Conservation (phyloP, 805 yeast species). For the Starmera dryadoides region DNA sequence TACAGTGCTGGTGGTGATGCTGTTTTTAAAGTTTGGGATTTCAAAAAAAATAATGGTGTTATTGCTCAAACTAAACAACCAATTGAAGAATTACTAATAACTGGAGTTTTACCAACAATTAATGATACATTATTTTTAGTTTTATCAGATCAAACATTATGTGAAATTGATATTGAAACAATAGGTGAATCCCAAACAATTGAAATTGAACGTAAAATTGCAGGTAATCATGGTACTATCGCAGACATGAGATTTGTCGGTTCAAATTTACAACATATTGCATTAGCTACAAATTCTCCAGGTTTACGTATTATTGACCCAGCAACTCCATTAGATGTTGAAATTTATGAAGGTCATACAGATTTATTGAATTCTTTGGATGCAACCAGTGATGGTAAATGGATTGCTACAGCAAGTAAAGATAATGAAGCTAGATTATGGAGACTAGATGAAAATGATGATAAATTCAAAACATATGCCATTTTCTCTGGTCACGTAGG, state of each 20-base stretch:
- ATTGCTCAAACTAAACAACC: constrained; percentile 37
- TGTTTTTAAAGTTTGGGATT: constrained; percentile 58
- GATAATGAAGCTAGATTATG: constrained; percentile 83
- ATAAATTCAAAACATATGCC: constrained; percentile 41
- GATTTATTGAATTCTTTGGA: constrained; percentile 82
- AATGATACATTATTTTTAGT: constrained; percentile 40
- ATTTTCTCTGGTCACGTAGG: constrained; percentile 82
- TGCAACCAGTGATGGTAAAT: constrained; percentile 67
- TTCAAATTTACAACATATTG: constrained; percentile 48
- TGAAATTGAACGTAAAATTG: constrained; percentile 48
- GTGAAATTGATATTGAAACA: constrained; percentile 33
- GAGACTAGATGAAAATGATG: constrained; percentile 45
- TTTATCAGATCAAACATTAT: constrained; percentile 79
- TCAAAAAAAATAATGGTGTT: constrained; percentile 46
- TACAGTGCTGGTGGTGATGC: constrained; percentile 83
- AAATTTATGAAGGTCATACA: constrained; percentile 69
- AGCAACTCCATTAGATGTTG: constrained; percentile 50
- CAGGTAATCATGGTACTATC: constrained; percentile 94
- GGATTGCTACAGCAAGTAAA: constrained; percentile 91
- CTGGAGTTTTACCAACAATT: constrained; percentile 44
- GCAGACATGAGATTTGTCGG: constrained; percentile 84
- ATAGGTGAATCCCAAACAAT: constrained; percentile 26
- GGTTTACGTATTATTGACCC: constrained; percentile 71
- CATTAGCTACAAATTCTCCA: constrained; percentile 92
- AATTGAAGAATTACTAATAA: constrained; percentile 66